These are phyloP conservation scores for Xylariaceae sp. DNA, from an alignment of 2,329 filamentous ascomycete species.

Conservation along the genomic window DNA sequence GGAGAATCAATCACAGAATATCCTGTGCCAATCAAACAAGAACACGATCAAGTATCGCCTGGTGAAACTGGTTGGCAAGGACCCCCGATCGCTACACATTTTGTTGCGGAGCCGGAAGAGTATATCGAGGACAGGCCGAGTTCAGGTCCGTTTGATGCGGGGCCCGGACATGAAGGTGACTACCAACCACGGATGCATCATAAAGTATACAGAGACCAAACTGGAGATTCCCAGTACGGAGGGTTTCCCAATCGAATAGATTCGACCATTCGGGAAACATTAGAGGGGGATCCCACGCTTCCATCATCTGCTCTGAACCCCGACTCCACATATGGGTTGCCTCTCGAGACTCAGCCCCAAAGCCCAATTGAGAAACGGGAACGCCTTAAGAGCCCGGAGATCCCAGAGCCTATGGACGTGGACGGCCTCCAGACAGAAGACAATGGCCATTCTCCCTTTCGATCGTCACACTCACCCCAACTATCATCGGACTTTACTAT, in stretches of 20 bases:
- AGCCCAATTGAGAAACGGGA: slow-evolving; percentile 26
- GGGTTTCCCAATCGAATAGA: slow-evolving; percentile 24
- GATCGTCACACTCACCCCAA: slow-evolving; percentile 31
- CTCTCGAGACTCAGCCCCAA: slow-evolving; percentile 31
- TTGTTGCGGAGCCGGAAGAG: slow-evolving; percentile 30
- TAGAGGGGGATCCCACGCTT: slow-evolving; percentile 29
- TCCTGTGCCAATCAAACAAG: slow-evolving; percentile 22
- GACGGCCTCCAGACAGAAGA: slow-evolving; percentile 24
- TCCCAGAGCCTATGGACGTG: slow-evolving; percentile 35
- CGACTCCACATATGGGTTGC: slow-evolving; percentile 30
- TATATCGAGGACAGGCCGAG: slow-evolving; percentile 19
- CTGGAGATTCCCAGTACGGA: slow-evolving; percentile 25
- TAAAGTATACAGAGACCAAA: slow-evolving; percentile 15
- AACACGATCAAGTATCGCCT: slow-evolving; percentile 17
- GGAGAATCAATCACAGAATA: slow-evolving; percentile 21
- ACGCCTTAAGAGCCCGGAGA: slow-evolving; percentile 35
- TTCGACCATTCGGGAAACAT: slow-evolving; percentile 28
- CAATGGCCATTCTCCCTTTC: slow-evolving; percentile 26
- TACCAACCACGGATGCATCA: slow-evolving; percentile 18
- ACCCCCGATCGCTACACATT: slow-evolving; percentile 11
- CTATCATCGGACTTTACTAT: slow-evolving; percentile 30
- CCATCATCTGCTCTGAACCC: slow-evolving; percentile 29
- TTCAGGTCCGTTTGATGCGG: slow-evolving; percentile 7
- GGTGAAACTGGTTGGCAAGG: slow-evolving; percentile 14
- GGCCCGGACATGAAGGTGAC: slow-evolving; percentile 10